Conservation (phyloP, 345 rosid species). For the Arabidopsis arenosa region DNA sequence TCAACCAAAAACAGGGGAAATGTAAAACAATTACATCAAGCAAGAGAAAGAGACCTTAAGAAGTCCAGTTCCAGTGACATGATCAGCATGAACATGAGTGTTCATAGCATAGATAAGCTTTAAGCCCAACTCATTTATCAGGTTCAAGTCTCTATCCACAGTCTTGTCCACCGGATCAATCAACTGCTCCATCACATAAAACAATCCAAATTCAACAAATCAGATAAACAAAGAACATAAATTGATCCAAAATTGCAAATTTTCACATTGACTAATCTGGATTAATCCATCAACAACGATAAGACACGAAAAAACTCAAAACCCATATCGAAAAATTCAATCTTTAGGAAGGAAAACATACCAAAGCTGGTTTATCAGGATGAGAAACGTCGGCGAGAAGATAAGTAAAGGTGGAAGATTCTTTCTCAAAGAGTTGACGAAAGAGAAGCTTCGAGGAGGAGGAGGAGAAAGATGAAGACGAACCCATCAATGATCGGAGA, state of each 20-base stretch:
- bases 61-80: slow-evolving; percentile 89
- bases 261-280: background rate
- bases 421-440: slow-evolving; percentile 93
- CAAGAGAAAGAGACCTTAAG: slow-evolving; percentile 61
- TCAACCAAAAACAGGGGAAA: background rate
- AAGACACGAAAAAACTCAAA: slow-evolving; percentile 6
- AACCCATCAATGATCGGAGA: slow-evolving; percentile 46
- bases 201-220: background rate
- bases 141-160: slow-evolving; percentile 79
- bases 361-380: slow-evolving; percentile 89
- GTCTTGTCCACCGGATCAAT: slow-evolving; percentile 95
- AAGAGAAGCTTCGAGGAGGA: slow-evolving; percentile 59
- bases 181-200: slow-evolving; percentile 52
- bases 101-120: slow-evolving; percentile 83
- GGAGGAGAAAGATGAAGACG: slow-evolving; percentile 47
- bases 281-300: background rate
- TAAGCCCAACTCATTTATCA: slow-evolving; percentile 73
- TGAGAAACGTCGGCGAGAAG: slow-evolving; percentile 88
- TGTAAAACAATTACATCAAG: background rate
- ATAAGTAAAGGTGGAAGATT: slow-evolving; percentile 85
- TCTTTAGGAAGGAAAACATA: slow-evolving; percentile 36
- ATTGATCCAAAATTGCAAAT: background rate
- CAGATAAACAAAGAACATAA: background rate
- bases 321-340: slow-evolving; percentile 19
- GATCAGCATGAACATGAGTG: slow-evolving; percentile 99